These are phyloP conservation scores for Dictyostelium discoideum DNA, from an alignment of 78 protist genomes.

Conservation along the genomic window DNA sequence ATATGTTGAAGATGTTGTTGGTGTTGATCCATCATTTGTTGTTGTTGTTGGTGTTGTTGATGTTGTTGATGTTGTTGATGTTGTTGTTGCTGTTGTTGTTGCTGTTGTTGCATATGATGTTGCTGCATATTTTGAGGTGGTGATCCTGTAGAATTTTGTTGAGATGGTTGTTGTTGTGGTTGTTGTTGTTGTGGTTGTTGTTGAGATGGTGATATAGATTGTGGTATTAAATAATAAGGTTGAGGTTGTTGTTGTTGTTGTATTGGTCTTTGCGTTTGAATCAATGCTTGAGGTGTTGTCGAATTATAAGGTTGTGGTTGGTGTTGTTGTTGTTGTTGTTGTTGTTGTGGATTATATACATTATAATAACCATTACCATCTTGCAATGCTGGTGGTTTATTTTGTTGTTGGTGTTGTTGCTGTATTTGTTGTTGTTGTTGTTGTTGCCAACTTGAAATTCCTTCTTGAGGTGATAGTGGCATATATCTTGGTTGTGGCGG, in stretches of 20 bases:
- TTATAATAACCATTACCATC: slow-evolving; percentile 6
- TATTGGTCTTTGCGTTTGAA: not conserved
- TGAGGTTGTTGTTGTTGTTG: not conserved
- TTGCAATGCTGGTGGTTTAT: not conserved
- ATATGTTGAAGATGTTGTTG: not conserved
- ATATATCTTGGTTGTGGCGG: not conserved
- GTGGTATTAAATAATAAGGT: not conserved
- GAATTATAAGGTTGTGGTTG: not conserved
- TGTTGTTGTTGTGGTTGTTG: not conserved
- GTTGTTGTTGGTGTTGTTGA: not conserved
- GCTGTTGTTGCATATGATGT: not conserved
- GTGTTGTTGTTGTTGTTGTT: not conserved
- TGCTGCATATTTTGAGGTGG: not conserved
- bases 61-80: not conserved
- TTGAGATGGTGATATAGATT: not conserved
- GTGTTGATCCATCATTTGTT: not conserved
- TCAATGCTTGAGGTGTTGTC: not conserved
- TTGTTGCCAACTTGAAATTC: not conserved
- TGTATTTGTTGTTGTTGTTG: no score
- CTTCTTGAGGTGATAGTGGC: not conserved
- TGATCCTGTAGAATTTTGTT: not conserved
- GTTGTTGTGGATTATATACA: slow-evolving; percentile 1
- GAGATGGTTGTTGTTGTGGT: not conserved
- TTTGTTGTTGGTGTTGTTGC: not conserved
- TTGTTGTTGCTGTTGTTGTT: not conserved